Evolutionary conservation across 2,329 filamentous ascomycete genomes (phyloP), one percentile per base, ranked within the genome.

Genomic region (Alternaria ventricosa): DNA sequence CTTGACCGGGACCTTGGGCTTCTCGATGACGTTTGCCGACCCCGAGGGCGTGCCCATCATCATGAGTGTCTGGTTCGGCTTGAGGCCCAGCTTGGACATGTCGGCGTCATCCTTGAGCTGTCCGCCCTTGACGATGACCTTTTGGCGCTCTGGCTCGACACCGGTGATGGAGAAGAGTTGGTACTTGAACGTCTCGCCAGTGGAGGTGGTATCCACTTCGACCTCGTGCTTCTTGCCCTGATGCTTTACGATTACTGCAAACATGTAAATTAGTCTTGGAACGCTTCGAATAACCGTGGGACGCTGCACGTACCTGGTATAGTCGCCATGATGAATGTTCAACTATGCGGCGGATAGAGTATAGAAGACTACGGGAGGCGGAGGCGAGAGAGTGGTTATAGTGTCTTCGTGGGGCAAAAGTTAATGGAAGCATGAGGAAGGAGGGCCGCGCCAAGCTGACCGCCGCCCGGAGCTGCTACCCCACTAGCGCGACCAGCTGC

Each of bases 71-170:
- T 97, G 93, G 60, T 92, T 92, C 33, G 92, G 84, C 85, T 97
- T 98, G 73, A 97, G 89, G 74, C 90, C 90, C 65, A 98, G 87
- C 74, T 90, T 92, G 69, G 89, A 89, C 80, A 99, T 89, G 63
- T 93, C 90, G 62, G 93, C 92, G 77, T 98, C 94, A 88, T 99
- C 92, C 82, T 97, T 99, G 73, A 99, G 89, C 81, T 97, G 93
- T 68, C 93, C 92, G 69, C 94, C 94, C 82, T 97, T 97, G 81
- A 97, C 89, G 60, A 99, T 84, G 72, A 99, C 92, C 84, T 98
- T 98, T 82, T 99, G 96, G 66, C 95, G 91, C 67, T 97, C 93
- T 69, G 96, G 96, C 79, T 98, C 96, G 77, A 99, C 96, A 65
- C 93, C 94, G 50, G 96, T 99, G 60, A 99, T 85, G 67, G 94